These are phyloP conservation scores for Biscutella laevigata DNA, from an alignment of 441 rosid genomes.

Conservation along the genomic window DNA sequence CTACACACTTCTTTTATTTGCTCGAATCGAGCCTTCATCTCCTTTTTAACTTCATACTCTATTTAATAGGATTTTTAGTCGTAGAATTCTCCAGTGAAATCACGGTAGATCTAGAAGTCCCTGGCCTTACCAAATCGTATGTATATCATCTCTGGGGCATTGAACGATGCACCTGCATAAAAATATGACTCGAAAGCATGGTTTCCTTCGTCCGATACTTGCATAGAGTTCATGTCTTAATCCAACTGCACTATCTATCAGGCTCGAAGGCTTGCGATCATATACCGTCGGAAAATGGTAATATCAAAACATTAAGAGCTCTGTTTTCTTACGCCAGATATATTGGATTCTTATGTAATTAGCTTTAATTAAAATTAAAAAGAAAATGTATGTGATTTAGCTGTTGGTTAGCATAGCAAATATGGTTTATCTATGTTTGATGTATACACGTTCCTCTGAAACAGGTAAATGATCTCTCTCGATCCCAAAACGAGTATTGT, in stretches of 20 bases:
- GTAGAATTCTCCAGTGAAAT: too few species aligned
- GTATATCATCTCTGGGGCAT: too few species aligned
- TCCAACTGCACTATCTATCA: slow-evolving; percentile 87
- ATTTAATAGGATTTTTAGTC: too few species aligned
- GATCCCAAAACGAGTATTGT: slow-evolving; percentile 50
- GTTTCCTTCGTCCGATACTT: slow-evolving; percentile 71
- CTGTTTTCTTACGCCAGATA: too few species aligned
- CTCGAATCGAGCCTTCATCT: too few species aligned
- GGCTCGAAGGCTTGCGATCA: slow-evolving; percentile 70
- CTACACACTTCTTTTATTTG: too few species aligned
- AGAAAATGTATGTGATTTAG: neutral
- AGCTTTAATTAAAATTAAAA: too few species aligned
- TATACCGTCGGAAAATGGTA: slow-evolving; percentile 90
- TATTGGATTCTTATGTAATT: too few species aligned
- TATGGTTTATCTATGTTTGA: neutral
- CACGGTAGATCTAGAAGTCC: too few species aligned
- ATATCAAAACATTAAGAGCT: too few species aligned
- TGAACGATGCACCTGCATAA: slow-evolving; percentile 87
- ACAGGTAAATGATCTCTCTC: slow-evolving; percentile 68
- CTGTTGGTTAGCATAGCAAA: neutral
- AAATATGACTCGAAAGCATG: slow-evolving; percentile 83
- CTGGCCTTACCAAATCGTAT: too few species aligned
- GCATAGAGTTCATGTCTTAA: slow-evolving; percentile 79
- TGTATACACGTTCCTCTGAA: slow-evolving; percentile 13
- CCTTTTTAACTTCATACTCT: too few species aligned